phyloP scores from a whole-genome alignment of 2,329 filamentous ascomycete species.

The Apiospora pterosperma region DNA sequence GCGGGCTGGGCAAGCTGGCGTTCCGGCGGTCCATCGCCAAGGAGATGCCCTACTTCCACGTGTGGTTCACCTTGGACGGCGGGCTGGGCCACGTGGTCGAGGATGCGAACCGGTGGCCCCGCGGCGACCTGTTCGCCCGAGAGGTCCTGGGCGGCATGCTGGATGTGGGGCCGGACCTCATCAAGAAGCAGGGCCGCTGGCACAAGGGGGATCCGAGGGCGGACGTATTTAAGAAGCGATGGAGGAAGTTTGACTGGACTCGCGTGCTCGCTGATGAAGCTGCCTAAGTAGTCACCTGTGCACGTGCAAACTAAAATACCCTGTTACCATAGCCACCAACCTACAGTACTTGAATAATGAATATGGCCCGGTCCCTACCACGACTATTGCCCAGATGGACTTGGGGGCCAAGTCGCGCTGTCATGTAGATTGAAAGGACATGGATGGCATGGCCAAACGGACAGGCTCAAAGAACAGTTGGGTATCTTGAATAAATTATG shows the following conservation, averaged over 20 bases:
- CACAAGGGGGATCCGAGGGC: conserved; percentile 63
- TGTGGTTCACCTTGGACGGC: conserved; percentile 90
- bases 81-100: conserved; percentile 92
- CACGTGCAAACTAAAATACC: background rate
- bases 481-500: background rate
- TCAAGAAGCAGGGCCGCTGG: conserved; percentile 92
- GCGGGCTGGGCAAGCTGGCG: conserved; percentile 72
- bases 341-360: background rate
- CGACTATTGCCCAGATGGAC: background rate
- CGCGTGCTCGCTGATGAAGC: conserved; percentile 46
- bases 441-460: background rate
- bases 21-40: conserved; percentile 83
- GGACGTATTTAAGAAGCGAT: conserved; percentile 77
- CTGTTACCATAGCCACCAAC: too few species aligned
- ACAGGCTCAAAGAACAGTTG: background rate
- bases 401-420: background rate
- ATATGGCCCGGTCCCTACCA: background rate
- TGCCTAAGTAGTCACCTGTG: background rate
- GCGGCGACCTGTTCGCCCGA: conserved; percentile 86
- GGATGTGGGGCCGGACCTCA: conserved; percentile 73
- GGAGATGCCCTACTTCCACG: conserved; percentile 98
- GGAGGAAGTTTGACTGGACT: conserved; percentile 92
- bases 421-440: too few species aligned
- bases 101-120: conserved; percentile 79
- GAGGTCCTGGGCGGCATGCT: conserved; percentile 93